A percentile compares a stretch with the other conserved stretches of the same genome.
phyloP scores from a whole-genome alignment of 2,329 filamentous ascomycete genomes.

The Cordyceps cateniannulata region DNA sequence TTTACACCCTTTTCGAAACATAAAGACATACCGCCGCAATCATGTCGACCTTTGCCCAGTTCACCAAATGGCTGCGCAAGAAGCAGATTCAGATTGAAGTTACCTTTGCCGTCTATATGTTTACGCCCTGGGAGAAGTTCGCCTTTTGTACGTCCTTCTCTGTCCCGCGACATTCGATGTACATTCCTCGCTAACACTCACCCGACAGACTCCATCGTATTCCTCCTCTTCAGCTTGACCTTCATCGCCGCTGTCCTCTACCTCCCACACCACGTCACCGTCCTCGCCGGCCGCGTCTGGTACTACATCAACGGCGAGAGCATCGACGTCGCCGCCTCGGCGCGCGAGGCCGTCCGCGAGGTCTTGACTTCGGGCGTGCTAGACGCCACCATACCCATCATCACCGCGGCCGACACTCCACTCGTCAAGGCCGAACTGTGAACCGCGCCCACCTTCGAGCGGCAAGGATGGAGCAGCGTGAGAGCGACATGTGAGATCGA shows the following conservation, averaged over 20 bases:
- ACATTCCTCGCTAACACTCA: background rate
- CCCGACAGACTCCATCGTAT: slow-evolving; percentile 75
- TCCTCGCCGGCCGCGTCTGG: slow-evolving; percentile 77
- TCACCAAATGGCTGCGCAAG: slow-evolving; percentile 81
- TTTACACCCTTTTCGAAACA: background rate
- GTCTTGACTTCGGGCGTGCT: slow-evolving; percentile 22
- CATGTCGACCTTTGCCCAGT: slow-evolving; percentile 38
- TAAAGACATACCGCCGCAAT: background rate
- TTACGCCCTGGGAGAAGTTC: slow-evolving; percentile 92
- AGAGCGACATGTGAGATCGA: background rate
- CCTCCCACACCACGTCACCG: slow-evolving; percentile 82
- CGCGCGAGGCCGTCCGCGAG: slow-evolving; percentile 24
- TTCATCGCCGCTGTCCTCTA: slow-evolving; percentile 84
- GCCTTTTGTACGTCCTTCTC: slow-evolving; percentile 73
- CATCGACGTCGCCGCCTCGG: slow-evolving; percentile 37
- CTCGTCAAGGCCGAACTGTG: slow-evolving; percentile 29
- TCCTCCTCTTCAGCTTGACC: slow-evolving; percentile 82
- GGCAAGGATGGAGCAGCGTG: background rate
- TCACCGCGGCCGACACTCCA: slow-evolving; percentile 19
- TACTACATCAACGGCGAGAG: slow-evolving; percentile 91
- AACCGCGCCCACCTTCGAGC: background rate
- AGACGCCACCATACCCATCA: slow-evolving; percentile 20
- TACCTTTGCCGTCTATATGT: slow-evolving; percentile 94
- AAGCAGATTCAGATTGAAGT: slow-evolving; percentile 99
- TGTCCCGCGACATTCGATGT: background rate